Conservation (phyloP, 305 asterid genomes). For the Solanum hybrid region DNA sequence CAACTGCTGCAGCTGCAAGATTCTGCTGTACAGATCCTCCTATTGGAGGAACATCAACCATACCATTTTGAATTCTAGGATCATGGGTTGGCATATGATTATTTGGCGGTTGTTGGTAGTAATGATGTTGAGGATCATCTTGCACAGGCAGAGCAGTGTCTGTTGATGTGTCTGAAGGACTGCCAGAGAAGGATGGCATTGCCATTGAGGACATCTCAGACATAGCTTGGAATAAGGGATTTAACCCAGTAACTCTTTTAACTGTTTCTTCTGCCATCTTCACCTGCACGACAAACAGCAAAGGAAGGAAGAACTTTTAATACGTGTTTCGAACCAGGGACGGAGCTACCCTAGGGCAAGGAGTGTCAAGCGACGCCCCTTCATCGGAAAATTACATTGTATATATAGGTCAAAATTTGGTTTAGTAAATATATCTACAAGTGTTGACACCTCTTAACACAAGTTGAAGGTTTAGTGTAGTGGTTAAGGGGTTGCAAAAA, state of each 20-base stretch:
- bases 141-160: slow-evolving; percentile 66
- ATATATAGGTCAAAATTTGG: too few relatives aligned
- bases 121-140: slow-evolving; percentile 43
- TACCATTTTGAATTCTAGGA: slow-evolving; percentile 36
- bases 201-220: slow-evolving; percentile 56
- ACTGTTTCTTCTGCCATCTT: slow-evolving; percentile 88
- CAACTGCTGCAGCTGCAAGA: slow-evolving; percentile 18
- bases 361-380: too few relatives aligned
- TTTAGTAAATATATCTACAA: too few relatives aligned
- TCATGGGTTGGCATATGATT: slow-evolving; percentile 32
- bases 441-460: too few relatives aligned
- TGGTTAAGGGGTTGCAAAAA: too few relatives aligned
- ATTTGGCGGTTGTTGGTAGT: slow-evolving; percentile 30
- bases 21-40: slow-evolving; percentile 36
- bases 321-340: not conserved
- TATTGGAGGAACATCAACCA: slow-evolving; percentile 32
- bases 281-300: slow-evolving; percentile 26
- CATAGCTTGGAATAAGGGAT: slow-evolving; percentile 75
- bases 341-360: too few relatives aligned
- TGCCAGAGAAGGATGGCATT: slow-evolving; percentile 47
- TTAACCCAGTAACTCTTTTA: slow-evolving; percentile 80
- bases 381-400: too few relatives aligned
- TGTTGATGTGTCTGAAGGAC: slow-evolving; percentile 58
- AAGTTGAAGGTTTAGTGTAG: too few relatives aligned
- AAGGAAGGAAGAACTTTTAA: not conserved